Evolutionary conservation across 441 rosid species (phyloP), one percentile per base, ranked within the genome.

Genomic region (Pelargonium fulgidum): DNA sequence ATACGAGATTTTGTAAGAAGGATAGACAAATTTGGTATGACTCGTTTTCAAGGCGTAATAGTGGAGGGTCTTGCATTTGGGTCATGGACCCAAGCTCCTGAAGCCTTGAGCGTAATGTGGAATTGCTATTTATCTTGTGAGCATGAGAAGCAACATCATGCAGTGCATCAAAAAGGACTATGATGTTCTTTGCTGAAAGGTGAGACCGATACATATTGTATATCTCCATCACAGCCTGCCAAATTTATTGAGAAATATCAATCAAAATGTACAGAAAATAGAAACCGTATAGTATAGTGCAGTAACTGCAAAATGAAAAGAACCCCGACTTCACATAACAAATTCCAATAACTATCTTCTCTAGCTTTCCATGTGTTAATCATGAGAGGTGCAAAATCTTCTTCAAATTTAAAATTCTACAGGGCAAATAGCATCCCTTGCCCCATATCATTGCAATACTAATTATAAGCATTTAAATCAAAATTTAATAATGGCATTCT

Each of bases 21-120:
- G 96, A 86, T 68, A 96, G 91, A 80, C 99, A 88, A 73, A 93
- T 87, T 71, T 96, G 98, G 75, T 84, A 93, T n/a, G 97, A 89
- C 81, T 96, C 99, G 47, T 91, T 96, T 80, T 96, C 99, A 7
- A 96, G 89, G 66, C 99, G 97, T 19, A 96, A 76, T 1, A 96
- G 77, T 7, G 99, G 99, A 71, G 99, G 99, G 75, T 93, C 99
- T 81, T 93, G 99, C 98, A 96, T 93, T 73, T 96, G 99, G 58
- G 96, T 91, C 84, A 93, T 84, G 50, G 94, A 80, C 76, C 89
- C 96, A 74, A 89, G 85, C 73, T 93, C 99, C 80, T 81, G 97
- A 64, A 96, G 85, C 81, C 83, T 91, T 72, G 86, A 79, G 7
- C 99, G 96, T 44, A 96, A 74, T n/a, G 47, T 52, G 10, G 78